Conservation (phyloP, 306 rosid species). For the Dalbergia cochinchinensis region DNA sequence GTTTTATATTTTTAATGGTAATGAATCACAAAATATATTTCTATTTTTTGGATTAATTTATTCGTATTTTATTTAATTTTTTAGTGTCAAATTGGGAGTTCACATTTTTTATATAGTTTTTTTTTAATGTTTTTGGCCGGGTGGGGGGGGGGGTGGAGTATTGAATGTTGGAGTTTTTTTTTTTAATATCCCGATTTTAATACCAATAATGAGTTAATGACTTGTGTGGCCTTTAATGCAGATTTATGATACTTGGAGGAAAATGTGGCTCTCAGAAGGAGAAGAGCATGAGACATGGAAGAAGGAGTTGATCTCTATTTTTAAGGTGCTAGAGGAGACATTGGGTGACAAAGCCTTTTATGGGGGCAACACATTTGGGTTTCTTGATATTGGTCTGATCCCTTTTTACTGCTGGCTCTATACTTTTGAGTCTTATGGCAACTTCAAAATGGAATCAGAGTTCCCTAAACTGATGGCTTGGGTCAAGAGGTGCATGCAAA, state of each 20-base stretch:
- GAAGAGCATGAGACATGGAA: conserved; percentile 58
- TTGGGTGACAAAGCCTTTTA: conserved; percentile 48
- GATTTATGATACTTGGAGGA: conserved; percentile 48
- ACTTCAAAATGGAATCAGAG: conserved; percentile 57
- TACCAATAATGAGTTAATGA: background rate
- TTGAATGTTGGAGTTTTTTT: too few species aligned
- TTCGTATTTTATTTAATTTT: too few species aligned
- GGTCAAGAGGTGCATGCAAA: conserved; percentile 57
- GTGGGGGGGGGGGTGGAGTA: too few species aligned
- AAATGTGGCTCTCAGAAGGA: conserved; percentile 49
- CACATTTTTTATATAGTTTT: too few species aligned
- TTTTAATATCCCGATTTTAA: too few species aligned
- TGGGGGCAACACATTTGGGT: conserved; percentile 59
- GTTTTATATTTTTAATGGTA: too few species aligned
- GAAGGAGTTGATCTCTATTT: conserved; percentile 48
- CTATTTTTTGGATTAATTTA: too few species aligned
- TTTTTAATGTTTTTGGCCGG: too few species aligned
- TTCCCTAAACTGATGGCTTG: conserved; percentile 61
- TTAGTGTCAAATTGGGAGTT: too few species aligned
- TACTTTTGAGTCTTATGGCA: conserved; percentile 48
- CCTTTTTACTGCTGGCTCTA: conserved; percentile 57
- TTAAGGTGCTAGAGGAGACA: conserved; percentile 45
- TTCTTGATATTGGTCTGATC: conserved; percentile 53
- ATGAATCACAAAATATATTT: too few species aligned
- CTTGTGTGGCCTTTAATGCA: conserved; percentile 3